A percentile compares a stretch with the other conserved stretches of the same genome.
These are phyloP conservation scores for Mucor plumbeus DNA, from an alignment of 371 early-diverging fungal species.

Conservation along the genomic window DNA sequence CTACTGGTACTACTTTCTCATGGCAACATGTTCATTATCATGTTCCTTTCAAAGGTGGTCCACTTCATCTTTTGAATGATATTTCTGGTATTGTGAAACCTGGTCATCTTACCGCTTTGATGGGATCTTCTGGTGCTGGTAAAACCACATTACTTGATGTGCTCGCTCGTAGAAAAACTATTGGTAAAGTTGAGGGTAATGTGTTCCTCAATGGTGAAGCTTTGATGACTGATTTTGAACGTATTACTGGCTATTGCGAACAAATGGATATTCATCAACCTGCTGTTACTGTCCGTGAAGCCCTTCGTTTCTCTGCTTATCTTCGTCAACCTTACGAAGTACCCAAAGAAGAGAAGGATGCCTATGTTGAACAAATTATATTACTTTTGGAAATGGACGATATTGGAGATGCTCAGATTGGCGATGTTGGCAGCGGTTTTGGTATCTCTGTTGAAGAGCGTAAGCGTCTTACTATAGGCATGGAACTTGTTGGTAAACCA, in stretches of 20 bases:
- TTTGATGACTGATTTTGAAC: slow-evolving; percentile 62
- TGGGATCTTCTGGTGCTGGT: slow-evolving; percentile 89
- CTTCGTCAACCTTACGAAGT: slow-evolving; percentile 62
- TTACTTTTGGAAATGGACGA: slow-evolving; percentile 60
- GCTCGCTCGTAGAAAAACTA: slow-evolving; percentile 77
- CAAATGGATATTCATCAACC: slow-evolving; percentile 84
- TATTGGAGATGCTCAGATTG: slow-evolving; percentile 57
- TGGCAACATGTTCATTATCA: slow-evolving; percentile 62
- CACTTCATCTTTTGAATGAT: slow-evolving; percentile 56
- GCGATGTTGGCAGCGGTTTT: slow-evolving; percentile 42
- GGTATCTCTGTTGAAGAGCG: slow-evolving; percentile 68
- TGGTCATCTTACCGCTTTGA: slow-evolving; percentile 74
- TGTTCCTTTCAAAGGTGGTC: slow-evolving; percentile 59
- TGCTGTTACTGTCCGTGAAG: slow-evolving; percentile 62
- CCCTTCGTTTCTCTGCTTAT: slow-evolving; percentile 68
- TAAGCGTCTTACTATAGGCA: slow-evolving; percentile 67
- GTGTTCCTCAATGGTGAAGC: slow-evolving; percentile 63
- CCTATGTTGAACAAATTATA: slow-evolving; percentile 67
- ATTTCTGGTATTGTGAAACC: slow-evolving; percentile 61
- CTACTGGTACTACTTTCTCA: slow-evolving; percentile 54
- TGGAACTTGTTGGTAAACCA: slow-evolving; percentile 76
- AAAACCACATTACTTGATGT: slow-evolving; percentile 90
- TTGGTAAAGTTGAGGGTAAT: slow-evolving; percentile 73
- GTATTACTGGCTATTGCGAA: slow-evolving; percentile 81
- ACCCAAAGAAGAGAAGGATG: slow-evolving; percentile 56